Evolutionary conservation across 2,329 filamentous ascomycete genomes (phyloP).

Genomic region (Furcasterigmium sp.): DNA sequence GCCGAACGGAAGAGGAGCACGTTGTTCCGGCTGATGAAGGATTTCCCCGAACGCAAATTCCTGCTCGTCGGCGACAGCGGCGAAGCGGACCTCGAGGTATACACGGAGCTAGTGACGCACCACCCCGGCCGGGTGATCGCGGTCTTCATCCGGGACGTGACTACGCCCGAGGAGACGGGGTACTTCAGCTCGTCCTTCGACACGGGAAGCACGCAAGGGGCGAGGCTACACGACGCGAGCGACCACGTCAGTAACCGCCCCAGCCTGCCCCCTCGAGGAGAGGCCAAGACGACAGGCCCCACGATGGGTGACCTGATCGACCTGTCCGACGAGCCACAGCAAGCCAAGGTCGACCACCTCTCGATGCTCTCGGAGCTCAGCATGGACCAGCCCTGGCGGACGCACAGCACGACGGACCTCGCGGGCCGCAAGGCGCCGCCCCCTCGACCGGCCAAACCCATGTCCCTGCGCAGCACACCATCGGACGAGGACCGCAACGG

Average conservation of each 20-base stretch:
- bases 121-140: constrained; percentile 79
- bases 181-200: constrained; percentile 68
- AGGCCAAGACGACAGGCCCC: constrained; percentile 25
- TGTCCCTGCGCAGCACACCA: constrained; percentile 42
- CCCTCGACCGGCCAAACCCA: constrained; percentile 54
- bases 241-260: constrained; percentile 20
- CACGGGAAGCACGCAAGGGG: constrained; percentile 13
- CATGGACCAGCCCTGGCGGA: constrained; percentile 14
- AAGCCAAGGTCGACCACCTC: constrained; percentile 23
- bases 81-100: constrained; percentile 94
- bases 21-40: constrained; percentile 75
- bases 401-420: constrained; percentile 22
- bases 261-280: constrained; percentile 22
- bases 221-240: constrained; percentile 13
- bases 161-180: constrained; percentile 64
- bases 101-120: constrained; percentile 83
- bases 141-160: constrained; percentile 94
- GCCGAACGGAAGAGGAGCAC: constrained; percentile 90
- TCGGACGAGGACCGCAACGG: constrained; percentile 19
- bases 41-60: constrained; percentile 87
- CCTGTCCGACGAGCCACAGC: constrained; percentile 46
- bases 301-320: constrained; percentile 58
- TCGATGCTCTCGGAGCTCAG: constrained; percentile 22
- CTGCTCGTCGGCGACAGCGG: constrained; percentile 92
- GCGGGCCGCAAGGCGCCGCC: constrained; percentile 18